Conservation (phyloP, 169 alveolate genomes). For the Plasmodium fragile region DNA sequence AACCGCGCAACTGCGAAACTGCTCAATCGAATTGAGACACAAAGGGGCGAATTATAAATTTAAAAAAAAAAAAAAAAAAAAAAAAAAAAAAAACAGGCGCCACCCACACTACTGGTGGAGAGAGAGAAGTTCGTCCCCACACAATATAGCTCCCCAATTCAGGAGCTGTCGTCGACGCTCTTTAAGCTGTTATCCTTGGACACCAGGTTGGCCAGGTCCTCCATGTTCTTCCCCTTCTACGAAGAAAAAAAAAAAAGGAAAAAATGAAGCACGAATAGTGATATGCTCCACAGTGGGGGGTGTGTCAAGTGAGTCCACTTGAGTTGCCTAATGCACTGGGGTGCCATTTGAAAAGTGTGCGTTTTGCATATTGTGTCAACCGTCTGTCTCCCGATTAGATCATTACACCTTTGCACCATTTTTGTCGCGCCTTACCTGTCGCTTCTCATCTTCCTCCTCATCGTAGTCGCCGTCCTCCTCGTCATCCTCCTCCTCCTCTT, state of each 20-base stretch:
- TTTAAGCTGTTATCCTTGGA: constrained; percentile 25
- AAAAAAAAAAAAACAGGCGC: not conserved
- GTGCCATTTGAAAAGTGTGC: not conserved
- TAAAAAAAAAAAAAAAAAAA: not conserved
- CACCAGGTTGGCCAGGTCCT: not conserved
- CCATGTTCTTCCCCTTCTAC: constrained; percentile 6
- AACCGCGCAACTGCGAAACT: not conserved
- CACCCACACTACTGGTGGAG: not conserved
- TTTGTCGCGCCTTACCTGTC: not conserved
- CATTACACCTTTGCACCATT: not conserved
- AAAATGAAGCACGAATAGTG: not conserved
- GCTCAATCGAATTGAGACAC: not conserved
- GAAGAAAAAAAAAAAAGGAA: not conserved
- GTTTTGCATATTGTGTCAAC: not conserved
- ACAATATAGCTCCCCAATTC: not conserved
- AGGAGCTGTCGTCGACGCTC: constrained; percentile 26
- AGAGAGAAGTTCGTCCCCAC: not conserved
- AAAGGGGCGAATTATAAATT: not conserved
- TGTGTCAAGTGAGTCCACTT: not conserved
- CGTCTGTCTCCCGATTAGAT: not conserved
- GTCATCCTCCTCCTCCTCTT: not conserved
- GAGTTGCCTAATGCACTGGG: not conserved
- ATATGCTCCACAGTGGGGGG: not conserved
- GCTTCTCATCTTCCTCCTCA: not conserved
- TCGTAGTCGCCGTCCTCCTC: not conserved